Percentiles rank a stretch among this genome's conserved stretches.
phyloP scores from a whole-genome alignment of 2,329 filamentous ascomycete genomes.

The Exophiala bonariae region DNA sequence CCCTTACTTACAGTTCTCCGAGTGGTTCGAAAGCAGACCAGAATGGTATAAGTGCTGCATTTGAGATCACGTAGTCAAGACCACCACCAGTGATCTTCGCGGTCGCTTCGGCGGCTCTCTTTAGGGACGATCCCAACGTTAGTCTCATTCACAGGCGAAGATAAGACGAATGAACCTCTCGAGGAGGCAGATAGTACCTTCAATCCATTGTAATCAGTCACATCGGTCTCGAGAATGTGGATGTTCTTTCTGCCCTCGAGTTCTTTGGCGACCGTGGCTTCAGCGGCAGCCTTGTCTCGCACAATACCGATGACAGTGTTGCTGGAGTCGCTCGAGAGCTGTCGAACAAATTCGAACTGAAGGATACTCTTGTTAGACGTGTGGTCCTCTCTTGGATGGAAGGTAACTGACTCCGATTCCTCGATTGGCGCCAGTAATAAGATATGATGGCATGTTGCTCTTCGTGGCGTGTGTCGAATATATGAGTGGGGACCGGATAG shows the following conservation, averaged over 20 bases:
- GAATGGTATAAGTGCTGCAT: conserved; percentile 42
- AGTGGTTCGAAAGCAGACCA: conserved; percentile 35
- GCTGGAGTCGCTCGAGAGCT: conserved; percentile 43
- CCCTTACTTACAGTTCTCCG: conserved; percentile 20
- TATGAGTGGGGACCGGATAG: too few species aligned
- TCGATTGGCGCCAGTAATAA: conserved; percentile 11
- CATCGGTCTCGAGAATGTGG: conserved; percentile 48
- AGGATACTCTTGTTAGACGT: not conserved
- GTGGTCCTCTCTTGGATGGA: not conserved
- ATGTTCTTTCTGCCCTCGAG: conserved; percentile 44
- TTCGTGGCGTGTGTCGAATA: too few species aligned
- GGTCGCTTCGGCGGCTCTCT: conserved; percentile 34
- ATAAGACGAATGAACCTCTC: too few species aligned
- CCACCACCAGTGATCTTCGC: conserved; percentile 31
- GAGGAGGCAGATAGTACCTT: conserved; percentile 33
- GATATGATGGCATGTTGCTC: conserved; percentile 29
- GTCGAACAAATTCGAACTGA: conserved; percentile 44
- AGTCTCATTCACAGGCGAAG: not conserved
- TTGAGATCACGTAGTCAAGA: conserved; percentile 55
- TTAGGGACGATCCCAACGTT: conserved; percentile 15
- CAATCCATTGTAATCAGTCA: conserved; percentile 41
- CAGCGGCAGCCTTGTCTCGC: conserved; percentile 46
- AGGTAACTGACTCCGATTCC: conserved; percentile 17
- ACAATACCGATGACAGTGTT: conserved; percentile 51
- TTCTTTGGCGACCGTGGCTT: conserved; percentile 41